phyloP scores from a whole-genome alignment of 768 basidiomycete species.

The Xerocomus spinulosus region DNA sequence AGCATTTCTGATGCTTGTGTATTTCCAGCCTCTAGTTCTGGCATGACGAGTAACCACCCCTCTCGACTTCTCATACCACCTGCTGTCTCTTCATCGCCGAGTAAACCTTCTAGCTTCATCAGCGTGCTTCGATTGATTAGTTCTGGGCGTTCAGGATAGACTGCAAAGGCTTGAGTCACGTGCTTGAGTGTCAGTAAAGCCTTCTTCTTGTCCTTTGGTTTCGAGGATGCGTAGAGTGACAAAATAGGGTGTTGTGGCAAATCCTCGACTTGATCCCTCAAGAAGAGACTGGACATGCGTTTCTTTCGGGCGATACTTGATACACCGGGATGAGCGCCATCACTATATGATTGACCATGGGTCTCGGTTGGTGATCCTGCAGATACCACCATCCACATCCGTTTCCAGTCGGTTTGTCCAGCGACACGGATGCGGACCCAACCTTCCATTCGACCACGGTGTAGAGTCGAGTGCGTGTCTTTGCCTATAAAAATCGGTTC shows the following conservation, averaged over 20 bases:
- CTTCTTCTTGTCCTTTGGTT: slow-evolving; percentile 71
- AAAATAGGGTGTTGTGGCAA: slow-evolving; percentile 40
- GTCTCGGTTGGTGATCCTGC: slow-evolving; percentile 37
- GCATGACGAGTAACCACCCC: slow-evolving; percentile 90
- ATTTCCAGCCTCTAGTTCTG: slow-evolving; percentile 64
- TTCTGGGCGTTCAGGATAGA: slow-evolving; percentile 94
- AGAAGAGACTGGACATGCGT: slow-evolving; percentile 64
- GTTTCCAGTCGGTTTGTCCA: slow-evolving; percentile 98
- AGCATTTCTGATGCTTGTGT: slow-evolving; percentile 78
- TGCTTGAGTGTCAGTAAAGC: slow-evolving; percentile 63
- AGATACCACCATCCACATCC: slow-evolving; percentile 76
- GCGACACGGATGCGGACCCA: slow-evolving; percentile 87
- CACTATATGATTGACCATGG: slow-evolving; percentile 22
- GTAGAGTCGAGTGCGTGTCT: slow-evolving; percentile 57
- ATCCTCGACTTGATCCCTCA: slow-evolving; percentile 41
- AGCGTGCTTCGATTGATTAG: slow-evolving; percentile 84
- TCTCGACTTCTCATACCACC: slow-evolving; percentile 64
- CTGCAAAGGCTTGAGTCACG: slow-evolving; percentile 84
- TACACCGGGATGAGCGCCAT: slow-evolving; percentile 24
- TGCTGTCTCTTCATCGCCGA: slow-evolving; percentile 74
- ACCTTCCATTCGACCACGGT: slow-evolving; percentile 78
- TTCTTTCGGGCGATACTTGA: slow-evolving; percentile 33
- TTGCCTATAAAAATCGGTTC: slow-evolving; percentile 29
- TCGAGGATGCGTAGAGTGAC: slow-evolving; percentile 57
- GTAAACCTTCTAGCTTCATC: slow-evolving; percentile 84